Evolutionary conservation across 257 asterid species (phyloP).

Genomic region (Jacaranda copaia): DNA sequence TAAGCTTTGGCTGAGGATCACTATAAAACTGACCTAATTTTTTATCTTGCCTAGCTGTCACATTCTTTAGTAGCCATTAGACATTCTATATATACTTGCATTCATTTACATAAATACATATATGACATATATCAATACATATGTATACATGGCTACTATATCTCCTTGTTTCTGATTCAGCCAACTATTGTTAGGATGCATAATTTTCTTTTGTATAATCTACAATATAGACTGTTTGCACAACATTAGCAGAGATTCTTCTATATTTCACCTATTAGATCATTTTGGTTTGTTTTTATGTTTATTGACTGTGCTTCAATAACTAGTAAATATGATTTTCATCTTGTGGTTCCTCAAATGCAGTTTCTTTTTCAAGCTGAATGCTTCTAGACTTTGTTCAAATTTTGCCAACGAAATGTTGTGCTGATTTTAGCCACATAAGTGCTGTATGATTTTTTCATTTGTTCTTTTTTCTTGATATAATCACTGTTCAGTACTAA

Average conservation of each 20-base stretch:
- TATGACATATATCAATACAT: neutral
- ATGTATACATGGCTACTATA: neutral
- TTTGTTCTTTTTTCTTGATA: neutral
- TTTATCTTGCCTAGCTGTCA: too few species aligned
- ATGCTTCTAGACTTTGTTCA: conserved; percentile 19
- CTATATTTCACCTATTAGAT: neutral
- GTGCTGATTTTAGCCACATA: conserved; percentile 15
- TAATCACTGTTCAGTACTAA: conserved; percentile 30
- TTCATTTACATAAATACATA: neutral
- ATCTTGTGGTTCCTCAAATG: neutral
- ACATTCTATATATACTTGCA: neutral
- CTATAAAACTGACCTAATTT: too few species aligned
- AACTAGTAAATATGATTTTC: neutral
- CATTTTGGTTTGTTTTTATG: neutral
- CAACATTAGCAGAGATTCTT: neutral
- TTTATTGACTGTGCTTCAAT: conserved; percentile 2
- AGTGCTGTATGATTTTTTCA: conserved; percentile 4
- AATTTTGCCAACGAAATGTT: neutral
- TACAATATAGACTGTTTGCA: neutral
- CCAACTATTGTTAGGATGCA: neutral
- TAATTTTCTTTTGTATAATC: neutral
- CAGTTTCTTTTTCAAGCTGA: neutral
- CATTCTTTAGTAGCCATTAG: too few species aligned
- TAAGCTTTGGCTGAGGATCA: too few species aligned
- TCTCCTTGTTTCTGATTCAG: neutral